phyloP scores from a whole-genome alignment of 108 stramenopile genomes.

The Pseudonitzschia multistriata region DNA sequence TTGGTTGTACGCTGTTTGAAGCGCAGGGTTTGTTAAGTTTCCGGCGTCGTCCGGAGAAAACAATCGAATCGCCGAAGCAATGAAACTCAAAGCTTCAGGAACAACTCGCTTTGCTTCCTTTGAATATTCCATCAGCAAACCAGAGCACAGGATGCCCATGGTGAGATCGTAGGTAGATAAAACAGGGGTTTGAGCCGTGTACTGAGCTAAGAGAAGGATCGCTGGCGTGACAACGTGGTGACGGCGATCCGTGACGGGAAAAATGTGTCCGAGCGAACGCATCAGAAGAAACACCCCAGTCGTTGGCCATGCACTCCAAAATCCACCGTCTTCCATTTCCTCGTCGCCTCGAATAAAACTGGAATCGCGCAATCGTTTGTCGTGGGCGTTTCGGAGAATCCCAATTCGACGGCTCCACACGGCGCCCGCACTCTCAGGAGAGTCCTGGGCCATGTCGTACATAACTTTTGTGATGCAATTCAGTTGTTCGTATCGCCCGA shows the following conservation, averaged over 20 bases:
- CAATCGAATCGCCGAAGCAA: conserved; percentile 57
- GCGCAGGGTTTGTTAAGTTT: conserved; percentile 41
- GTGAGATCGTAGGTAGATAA: conserved; percentile 63
- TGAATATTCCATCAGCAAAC: conserved; percentile 80
- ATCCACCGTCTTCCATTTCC: conserved; percentile 49
- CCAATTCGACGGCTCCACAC: conserved; percentile 82
- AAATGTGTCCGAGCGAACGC: conserved; percentile 83
- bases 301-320: conserved; percentile 80
- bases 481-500: conserved; percentile 73
- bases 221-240: conserved; percentile 90
- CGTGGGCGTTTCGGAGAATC: conserved; percentile 81
- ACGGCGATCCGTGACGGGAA: conserved; percentile 87
- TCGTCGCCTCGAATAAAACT: conserved; percentile 51
- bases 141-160: conserved; percentile 73
- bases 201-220: conserved; percentile 79
- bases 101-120: conserved; percentile 74
- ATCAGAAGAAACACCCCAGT: conserved; percentile 81
- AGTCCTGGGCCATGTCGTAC: conserved; percentile 82
- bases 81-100: conserved; percentile 85
- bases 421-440: conserved; percentile 79
- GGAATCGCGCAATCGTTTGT: conserved; percentile 80
- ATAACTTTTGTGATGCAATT: conserved; percentile 65
- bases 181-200: conserved; percentile 82
- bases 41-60: conserved; percentile 50
- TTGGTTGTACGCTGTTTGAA: conserved; percentile 42